Base-by-base conservation (phyloP, 257 asterid genomes). In the Ligustrum vulgare region DNA sequence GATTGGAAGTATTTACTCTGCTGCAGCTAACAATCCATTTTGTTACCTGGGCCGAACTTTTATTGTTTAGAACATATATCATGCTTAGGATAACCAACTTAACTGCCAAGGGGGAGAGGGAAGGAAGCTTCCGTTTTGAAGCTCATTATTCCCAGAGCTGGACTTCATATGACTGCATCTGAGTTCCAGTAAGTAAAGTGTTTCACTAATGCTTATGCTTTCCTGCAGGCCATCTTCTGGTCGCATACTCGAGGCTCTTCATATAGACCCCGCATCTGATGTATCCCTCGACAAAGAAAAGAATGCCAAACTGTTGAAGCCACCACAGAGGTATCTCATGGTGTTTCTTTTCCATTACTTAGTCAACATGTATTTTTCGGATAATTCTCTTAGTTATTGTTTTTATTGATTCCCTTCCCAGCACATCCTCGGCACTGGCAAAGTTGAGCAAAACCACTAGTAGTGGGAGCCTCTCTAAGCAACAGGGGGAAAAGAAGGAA, bases 221-320 rank as follows among this genome's bases (percentile, higher is more conserved):
- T 86, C 80, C 35, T 89, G 96, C 99, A 95, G 99, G 94, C 93
- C 90, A 79, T 80, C 88, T 54, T 82, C 98, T 71, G 97, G 97
- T 86, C 94, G 75, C 75, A 93, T 95, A 81, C 98, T 95, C 37
- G 99, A 95, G 91, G 99, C 99, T 62, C 98, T 95, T 78, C 96
- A 95, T 79, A 85, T 90, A 7, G 98, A 95, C 80, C 99, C 99
- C 77, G 99, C 99, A 73, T 89, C 99, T 72, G 99, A 97, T 75
- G 97, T 91, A 74, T 84, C 94, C 75, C 77, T 85, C 75, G 97
- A 95, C 49, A 89, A 93, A 83, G 98, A 90, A 72, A 89, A 85
- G 80, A 87, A 77, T 72, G 71, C 85, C 56, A 89, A 91, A 84
- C 82, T 75, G 78, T 79, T 84, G 89, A 95, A 93, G 86, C 82